Evolutionary conservation across 2,329 filamentous ascomycete genomes (phyloP), one percentile per base, ranked within the genome.

Genomic region (Cytospora piceae): DNA sequence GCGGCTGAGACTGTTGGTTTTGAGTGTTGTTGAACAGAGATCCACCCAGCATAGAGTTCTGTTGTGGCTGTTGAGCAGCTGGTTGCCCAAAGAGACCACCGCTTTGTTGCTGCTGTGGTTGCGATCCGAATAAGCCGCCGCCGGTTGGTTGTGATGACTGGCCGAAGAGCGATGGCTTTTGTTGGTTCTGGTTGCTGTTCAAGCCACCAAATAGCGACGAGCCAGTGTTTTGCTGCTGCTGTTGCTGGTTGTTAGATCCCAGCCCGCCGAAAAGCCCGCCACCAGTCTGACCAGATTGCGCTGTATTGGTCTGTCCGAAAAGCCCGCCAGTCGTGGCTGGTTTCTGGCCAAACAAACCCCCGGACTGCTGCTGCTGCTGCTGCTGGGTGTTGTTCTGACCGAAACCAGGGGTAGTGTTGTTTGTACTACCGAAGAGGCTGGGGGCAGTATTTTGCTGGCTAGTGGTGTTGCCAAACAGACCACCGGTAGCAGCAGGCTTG

Each of bases 1-100:
- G 87, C 20, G 84, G 84, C n/a, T 85, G 85, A 11, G 77, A 77
- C 64, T 79, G 78, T 37, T 74, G 75, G 61, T 79, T 78, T 68
- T 85, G 83, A 1, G 82, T 82, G 67, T 76, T 81, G 24, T 86
- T 86, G 58, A 92, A 86, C 3, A 92, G 73, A 0, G 89, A 90
- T 66, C 78, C 79, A 27, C 85, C 82, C 58, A 82, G 73, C 7
- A 75, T 69, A 27, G 73, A 76, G n/a, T 75, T 75, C 68, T 83
- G 82, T 37, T 79, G 78, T 65, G 85, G 85, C 63, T 86, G 82
- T 53, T 82, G 79, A 62, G 80, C 79, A 58, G 78, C 78, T 53
- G 76, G 77, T 63, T 73, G 73, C 15, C 83, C 82, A 63, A 87
- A 87, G 17, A 85, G 51, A 4, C 76, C 74, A 34, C 78, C 77